A percentile compares a stretch with the other conserved stretches of the same genome.
Conservation (phyloP, 805 yeast species). For the Metschnikowia chrysomelidarum region DNA sequence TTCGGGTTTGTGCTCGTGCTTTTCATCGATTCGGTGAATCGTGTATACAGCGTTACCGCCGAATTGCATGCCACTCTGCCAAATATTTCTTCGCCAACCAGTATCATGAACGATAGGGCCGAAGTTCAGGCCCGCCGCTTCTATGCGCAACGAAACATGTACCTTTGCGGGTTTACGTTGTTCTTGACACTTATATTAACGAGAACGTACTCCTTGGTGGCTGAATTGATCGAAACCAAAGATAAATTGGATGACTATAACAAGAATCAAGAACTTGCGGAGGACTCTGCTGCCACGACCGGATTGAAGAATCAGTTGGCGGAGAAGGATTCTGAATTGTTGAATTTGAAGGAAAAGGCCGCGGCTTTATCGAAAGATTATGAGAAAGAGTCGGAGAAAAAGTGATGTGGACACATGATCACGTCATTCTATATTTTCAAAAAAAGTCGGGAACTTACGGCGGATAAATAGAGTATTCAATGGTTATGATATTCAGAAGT, state of each 20-base stretch:
- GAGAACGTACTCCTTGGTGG: slow-evolving; percentile 79
- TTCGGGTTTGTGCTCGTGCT: slow-evolving; percentile 80
- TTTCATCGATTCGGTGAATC: slow-evolving; percentile 84
- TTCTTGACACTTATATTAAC: slow-evolving; percentile 82
- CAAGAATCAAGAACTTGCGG: slow-evolving; percentile 24
- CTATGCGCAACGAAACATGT: slow-evolving; percentile 95
- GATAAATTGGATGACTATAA: slow-evolving; percentile 48
- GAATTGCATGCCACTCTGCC: slow-evolving; percentile 49
- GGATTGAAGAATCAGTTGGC: slow-evolving; percentile 46
- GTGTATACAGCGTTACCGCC: slow-evolving; percentile 66
- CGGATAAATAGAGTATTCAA: no score
- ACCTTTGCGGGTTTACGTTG: slow-evolving; percentile 91
- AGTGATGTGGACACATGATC: no score
- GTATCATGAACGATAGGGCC: slow-evolving; percentile 55
- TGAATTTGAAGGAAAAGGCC: slow-evolving; percentile 71
- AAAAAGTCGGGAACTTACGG: no score
- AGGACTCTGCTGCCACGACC: slow-evolving; percentile 37
- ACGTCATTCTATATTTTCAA: no score
- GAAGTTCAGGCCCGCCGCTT: slow-evolving; percentile 90
- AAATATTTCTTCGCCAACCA: slow-evolving; percentile 14
- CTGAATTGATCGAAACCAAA: slow-evolving; percentile 65
- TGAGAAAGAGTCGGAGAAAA: slow-evolving; percentile 33
- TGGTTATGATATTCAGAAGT: no score
- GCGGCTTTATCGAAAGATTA: slow-evolving; percentile 63
- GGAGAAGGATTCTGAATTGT: slow-evolving; percentile 63